A percentile compares a stretch with the other conserved stretches of the same genome.
Evolutionary conservation across 2,329 filamentous ascomycete species (phyloP).

Genomic region (Tolypocladium endophyticum): DNA sequence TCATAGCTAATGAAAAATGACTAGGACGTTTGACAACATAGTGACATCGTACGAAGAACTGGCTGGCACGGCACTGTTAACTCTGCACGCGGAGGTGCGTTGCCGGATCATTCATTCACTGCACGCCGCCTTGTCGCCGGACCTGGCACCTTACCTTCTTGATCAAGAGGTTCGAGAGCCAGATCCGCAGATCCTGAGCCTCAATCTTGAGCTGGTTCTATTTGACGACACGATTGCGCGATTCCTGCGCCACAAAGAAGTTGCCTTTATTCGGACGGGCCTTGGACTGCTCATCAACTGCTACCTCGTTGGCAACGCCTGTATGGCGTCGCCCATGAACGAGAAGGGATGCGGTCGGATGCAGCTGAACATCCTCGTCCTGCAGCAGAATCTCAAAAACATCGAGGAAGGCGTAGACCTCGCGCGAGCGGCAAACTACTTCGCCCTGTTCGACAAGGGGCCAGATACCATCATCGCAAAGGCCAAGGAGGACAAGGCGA

Average conservation of each 20-base stretch:
- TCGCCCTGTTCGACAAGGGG: slow-evolving; percentile 55
- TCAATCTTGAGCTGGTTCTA: slow-evolving; percentile 75
- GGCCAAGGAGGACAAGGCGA: slow-evolving; percentile 38
- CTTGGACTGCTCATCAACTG: slow-evolving; percentile 69
- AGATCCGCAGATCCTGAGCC: slow-evolving; percentile 66
- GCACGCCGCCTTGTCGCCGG: slow-evolving; percentile 48
- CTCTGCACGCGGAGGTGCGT: slow-evolving; percentile 79
- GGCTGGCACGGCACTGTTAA: slow-evolving; percentile 67
- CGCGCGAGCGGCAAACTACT: slow-evolving; percentile 55
- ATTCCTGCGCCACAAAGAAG: slow-evolving; percentile 62
- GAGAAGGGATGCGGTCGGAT: slow-evolving; percentile 72
- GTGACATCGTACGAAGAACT: slow-evolving; percentile 75
- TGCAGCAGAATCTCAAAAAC: slow-evolving; percentile 95
- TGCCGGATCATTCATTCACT: slow-evolving; percentile 79
- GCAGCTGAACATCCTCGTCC: slow-evolving; percentile 85
- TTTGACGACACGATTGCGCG: slow-evolving; percentile 75
- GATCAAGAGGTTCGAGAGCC: slow-evolving; percentile 68
- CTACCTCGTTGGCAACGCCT: slow-evolving; percentile 63
- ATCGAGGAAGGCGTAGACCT: slow-evolving; percentile 64
- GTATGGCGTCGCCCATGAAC: slow-evolving; percentile 74
- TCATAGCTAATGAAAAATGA: slow-evolving; percentile 11
- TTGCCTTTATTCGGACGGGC: slow-evolving; percentile 64
- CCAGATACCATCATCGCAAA: slow-evolving; percentile 54
- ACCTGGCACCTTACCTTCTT: slow-evolving; percentile 49
- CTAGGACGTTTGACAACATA: slow-evolving; percentile 75